Percentiles rank a stretch among this genome's conserved stretches.
phyloP scores from a whole-genome alignment of 2,329 filamentous ascomycete genomes.

The Exophiala sideris region DNA sequence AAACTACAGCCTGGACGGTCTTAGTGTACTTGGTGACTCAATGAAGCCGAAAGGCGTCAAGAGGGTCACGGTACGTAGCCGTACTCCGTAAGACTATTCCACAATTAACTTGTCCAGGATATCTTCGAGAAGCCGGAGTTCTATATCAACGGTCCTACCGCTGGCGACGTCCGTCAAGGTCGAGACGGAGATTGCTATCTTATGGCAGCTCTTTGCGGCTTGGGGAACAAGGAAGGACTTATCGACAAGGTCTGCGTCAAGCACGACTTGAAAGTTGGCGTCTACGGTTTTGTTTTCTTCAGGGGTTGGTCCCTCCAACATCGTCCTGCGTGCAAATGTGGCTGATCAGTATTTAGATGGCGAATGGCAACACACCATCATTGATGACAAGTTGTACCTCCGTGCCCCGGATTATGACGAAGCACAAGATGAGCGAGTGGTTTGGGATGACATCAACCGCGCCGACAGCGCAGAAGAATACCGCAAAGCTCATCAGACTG shows the following conservation, averaged over 20 bases:
- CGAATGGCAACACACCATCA: conserved; percentile 87
- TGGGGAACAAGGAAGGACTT: conserved; percentile 68
- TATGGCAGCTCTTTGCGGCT: conserved; percentile 72
- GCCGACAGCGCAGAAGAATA: conserved; percentile 67
- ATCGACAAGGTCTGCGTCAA: conserved; percentile 73
- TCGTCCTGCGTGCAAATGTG: not conserved
- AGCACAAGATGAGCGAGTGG: conserved; percentile 67
- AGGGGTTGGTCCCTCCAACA: conserved; percentile 47
- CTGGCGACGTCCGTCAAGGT: conserved; percentile 76
- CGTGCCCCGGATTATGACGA: conserved; percentile 80
- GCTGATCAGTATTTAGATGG: conserved; percentile 54
- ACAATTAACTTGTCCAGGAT: conserved; percentile 51
- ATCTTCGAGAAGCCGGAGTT: conserved; percentile 76
- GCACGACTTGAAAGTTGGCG: conserved; percentile 68
- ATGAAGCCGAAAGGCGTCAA: conserved; percentile 69
- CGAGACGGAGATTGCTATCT: conserved; percentile 82
- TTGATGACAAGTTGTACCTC: conserved; percentile 86
- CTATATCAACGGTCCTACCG: conserved; percentile 71
- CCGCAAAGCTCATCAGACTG: conserved; percentile 67
- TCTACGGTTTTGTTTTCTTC: conserved; percentile 83
- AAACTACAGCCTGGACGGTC: conserved; percentile 40
- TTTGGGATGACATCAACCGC: conserved; percentile 72
- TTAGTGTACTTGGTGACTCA: conserved; percentile 36
- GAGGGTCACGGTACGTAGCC: conserved; percentile 55
- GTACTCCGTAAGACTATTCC: not conserved